Base-by-base conservation (phyloP, 129 eudicot genomes). In the Centaurea solstitialis region DNA sequence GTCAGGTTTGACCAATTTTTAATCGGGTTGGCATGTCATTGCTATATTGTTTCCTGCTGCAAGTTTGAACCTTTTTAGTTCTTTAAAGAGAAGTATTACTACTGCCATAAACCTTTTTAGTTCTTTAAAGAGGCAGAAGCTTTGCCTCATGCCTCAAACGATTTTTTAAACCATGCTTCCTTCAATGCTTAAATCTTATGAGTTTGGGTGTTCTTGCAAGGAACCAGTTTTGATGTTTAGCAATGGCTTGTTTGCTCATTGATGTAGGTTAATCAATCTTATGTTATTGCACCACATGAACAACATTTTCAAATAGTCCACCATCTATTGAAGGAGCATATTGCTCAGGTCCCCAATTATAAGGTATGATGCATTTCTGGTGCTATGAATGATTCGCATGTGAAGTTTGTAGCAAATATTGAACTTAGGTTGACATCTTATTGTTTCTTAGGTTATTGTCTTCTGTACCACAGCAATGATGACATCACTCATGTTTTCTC, bases 401-500 rank as follows among this genome's bases (percentile, higher is more conserved):
- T 21, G 81, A 18, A 72, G 64, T 41, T 28, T 53, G 17, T 39
- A 35, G 15, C 40, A 40, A n/a, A 64, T 38, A 20, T 12, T 45
- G 50, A 28, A 79, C 76, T 77, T 47, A 43, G 26, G 24, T 43
- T 75, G 65, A 64, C 35, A 43, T 37, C 21, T 20, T 43, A 6
- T 75, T 23, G 1, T 87, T 84, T 50, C 50, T 72, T 90, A 95
- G 99, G 90, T 90, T 78, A 85, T 95, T 79, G 85, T 95, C 43
- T 95, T 95, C 84, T 90, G 97, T 83, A 87, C 94, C 22, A 95
- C 97, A 50, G 91, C 94, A 70, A 90, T 90, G 97, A 87, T 95
- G 93, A 87, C 97, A 33, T 89, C 99, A 23, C 97, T 95, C 70
- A 81, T 92, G 97, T 95, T 72, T 80, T 75, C 91, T 61, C 90